phyloP scores from a whole-genome alignment of 1,284 basidiomycete species.

The Uromyces viciae-fabae region DNA sequence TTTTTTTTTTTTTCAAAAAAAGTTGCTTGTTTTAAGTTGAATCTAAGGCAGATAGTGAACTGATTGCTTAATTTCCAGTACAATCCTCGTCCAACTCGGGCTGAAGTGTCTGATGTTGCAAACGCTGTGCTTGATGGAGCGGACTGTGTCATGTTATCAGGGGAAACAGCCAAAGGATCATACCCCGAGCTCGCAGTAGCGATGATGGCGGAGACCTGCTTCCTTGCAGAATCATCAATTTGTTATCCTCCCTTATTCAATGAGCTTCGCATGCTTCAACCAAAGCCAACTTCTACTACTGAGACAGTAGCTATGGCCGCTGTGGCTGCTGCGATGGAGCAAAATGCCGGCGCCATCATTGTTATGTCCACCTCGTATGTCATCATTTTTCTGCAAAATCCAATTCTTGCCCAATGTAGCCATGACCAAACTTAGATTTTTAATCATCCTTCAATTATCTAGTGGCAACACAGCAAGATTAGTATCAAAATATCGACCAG shows the following conservation, averaged over 20 bases:
- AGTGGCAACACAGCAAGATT: slow-evolving; percentile 94
- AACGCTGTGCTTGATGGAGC: slow-evolving; percentile 95
- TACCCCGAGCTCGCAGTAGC: slow-evolving; percentile 74
- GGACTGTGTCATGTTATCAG: slow-evolving; percentile 97
- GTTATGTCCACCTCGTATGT: slow-evolving; percentile 74
- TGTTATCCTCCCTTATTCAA: slow-evolving; percentile 89
- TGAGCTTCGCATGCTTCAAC: slow-evolving; percentile 66
- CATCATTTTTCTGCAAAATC: neutral
- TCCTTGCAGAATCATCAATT: slow-evolving; percentile 86
- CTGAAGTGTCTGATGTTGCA: slow-evolving; percentile 93
- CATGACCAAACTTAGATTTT: neutral
- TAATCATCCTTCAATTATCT: neutral
- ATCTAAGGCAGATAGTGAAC: neutral
- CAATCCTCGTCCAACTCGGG: slow-evolving; percentile 93
- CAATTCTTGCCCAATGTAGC: neutral
- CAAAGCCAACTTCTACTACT: slow-evolving; percentile 80
- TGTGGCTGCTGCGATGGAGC: slow-evolving; percentile 88
- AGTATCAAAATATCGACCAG: slow-evolving; percentile 92
- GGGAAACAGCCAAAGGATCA: slow-evolving; percentile 91
- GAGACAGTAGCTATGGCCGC: slow-evolving; percentile 92
- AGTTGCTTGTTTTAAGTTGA: neutral
- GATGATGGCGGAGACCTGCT: slow-evolving; percentile 98
- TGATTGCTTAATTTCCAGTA: slow-evolving; percentile 57
- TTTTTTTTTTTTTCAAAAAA: neutral
- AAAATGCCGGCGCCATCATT: slow-evolving; percentile 86